Conservation (phyloP, 768 basidiomycete species). For the Leucogyrophana mollusca region DNA sequence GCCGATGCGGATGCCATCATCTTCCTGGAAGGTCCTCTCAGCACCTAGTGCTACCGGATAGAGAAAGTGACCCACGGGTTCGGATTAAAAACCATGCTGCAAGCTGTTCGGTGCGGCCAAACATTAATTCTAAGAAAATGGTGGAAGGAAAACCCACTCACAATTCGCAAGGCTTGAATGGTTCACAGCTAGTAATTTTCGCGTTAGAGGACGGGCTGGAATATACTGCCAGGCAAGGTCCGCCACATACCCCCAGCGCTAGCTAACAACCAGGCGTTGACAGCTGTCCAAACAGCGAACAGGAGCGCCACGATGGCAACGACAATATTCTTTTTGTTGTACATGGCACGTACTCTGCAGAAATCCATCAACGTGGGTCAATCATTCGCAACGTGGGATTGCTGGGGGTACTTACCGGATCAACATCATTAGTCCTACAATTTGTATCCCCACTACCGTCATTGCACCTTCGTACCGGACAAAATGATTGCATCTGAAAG, state of each 20-base stretch:
- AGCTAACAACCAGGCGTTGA: constrained; percentile 57
- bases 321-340: constrained; percentile 5
- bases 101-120: constrained; percentile 25
- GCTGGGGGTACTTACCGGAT: constrained; percentile 30
- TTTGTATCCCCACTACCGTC: constrained; percentile 39
- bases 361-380: not conserved
- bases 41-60: not conserved
- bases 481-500: constrained; percentile 41
- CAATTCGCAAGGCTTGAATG: constrained; percentile 7
- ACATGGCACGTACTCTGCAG: constrained; percentile 17
- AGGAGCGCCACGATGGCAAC: constrained; percentile 20
- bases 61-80: constrained; percentile 16
- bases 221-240: not conserved
- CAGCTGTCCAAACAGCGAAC: constrained; percentile 41
- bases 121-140: constrained; percentile 3
- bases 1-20: constrained; percentile 33
- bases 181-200: constrained; percentile 8
- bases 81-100: constrained; percentile 37
- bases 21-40: constrained; percentile 10
- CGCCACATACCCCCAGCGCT: constrained; percentile 43
- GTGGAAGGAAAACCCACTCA: constrained; percentile 6
- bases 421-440: constrained; percentile 43
- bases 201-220: constrained; percentile 1
- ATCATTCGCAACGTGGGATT: not conserved
- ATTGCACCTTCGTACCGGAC: constrained; percentile 50